phyloP scores from a whole-genome alignment of 2,329 filamentous ascomycete genomes.

The Paecilomyces fulvus region DNA sequence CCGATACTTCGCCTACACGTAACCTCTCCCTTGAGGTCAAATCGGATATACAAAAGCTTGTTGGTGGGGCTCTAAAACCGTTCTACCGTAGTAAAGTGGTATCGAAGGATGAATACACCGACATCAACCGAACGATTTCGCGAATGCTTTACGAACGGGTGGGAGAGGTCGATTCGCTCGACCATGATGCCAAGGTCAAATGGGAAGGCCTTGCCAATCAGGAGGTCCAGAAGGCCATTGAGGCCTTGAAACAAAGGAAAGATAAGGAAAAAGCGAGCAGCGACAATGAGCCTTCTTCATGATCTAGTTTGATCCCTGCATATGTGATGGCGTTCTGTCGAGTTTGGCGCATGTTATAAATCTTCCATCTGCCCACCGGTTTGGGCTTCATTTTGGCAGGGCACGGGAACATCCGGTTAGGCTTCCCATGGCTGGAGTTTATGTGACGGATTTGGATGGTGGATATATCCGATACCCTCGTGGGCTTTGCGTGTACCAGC shows the following conservation, averaged over 20 bases:
- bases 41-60: slow-evolving; percentile 79
- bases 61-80: slow-evolving; percentile 72
- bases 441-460: neutral
- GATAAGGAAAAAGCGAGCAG: neutral
- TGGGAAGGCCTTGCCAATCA: slow-evolving; percentile 70
- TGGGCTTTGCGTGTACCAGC: neutral
- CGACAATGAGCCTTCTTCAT: neutral
- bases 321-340: slow-evolving; percentile 3
- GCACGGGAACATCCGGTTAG: neutral
- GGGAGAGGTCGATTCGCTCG: slow-evolving; percentile 48
- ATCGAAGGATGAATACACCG: slow-evolving; percentile 81
- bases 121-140: slow-evolving; percentile 84
- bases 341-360: neutral
- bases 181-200: slow-evolving; percentile 56
- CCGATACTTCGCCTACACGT: slow-evolving; percentile 62
- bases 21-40: slow-evolving; percentile 73
- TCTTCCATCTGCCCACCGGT: neutral
- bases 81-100: slow-evolving; percentile 72
- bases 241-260: slow-evolving; percentile 17
- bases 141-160: slow-evolving; percentile 72
- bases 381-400: neutral
- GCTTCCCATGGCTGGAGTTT: neutral
- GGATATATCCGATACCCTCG: neutral
- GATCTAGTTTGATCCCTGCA: neutral
- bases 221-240: slow-evolving; percentile 70